A percentile compares a stretch with the other conserved stretches of the same genome.
phyloP scores from a whole-genome alignment of 176 grass and related monocot genomes.

The Musa itinerans region DNA sequence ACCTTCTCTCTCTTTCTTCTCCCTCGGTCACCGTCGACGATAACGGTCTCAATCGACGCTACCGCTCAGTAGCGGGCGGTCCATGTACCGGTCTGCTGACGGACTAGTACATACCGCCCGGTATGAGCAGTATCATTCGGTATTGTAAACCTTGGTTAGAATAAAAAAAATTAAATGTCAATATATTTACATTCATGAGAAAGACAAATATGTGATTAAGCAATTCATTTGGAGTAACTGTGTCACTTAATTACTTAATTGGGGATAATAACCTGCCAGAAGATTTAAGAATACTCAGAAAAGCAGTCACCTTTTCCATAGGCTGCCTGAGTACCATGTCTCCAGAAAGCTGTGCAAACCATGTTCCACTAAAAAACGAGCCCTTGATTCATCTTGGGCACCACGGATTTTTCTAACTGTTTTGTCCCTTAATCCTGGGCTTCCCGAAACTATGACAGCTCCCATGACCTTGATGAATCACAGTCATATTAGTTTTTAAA shows the following conservation, averaged over 20 bases:
- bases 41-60: too few species aligned
- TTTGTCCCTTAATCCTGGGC: slow-evolving; percentile 71
- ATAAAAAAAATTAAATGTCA: too few species aligned
- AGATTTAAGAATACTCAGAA: slow-evolving; percentile 10
- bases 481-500: slow-evolving; percentile 22
- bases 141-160: too few species aligned
- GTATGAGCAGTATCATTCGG: too few species aligned
- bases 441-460: slow-evolving; percentile 85
- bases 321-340: slow-evolving; percentile 66
- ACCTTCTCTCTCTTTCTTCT: too few species aligned
- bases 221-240: neutral
- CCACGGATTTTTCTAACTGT: slow-evolving; percentile 36
- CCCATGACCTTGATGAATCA: slow-evolving; percentile 49
- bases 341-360: slow-evolving; percentile 71
- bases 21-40: too few species aligned
- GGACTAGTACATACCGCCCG: too few species aligned
- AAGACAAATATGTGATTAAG: neutral
- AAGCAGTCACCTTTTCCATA: slow-evolving; percentile 64
- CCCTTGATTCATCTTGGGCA: slow-evolving; percentile 71
- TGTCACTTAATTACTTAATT: neutral
- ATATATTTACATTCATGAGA: too few species aligned
- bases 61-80: too few species aligned
- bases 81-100: too few species aligned
- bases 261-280: neutral
- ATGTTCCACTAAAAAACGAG: slow-evolving; percentile 46